phyloP scores from a whole-genome alignment of 768 basidiomycete genomes.

The Guyanaporus albipodus region DNA sequence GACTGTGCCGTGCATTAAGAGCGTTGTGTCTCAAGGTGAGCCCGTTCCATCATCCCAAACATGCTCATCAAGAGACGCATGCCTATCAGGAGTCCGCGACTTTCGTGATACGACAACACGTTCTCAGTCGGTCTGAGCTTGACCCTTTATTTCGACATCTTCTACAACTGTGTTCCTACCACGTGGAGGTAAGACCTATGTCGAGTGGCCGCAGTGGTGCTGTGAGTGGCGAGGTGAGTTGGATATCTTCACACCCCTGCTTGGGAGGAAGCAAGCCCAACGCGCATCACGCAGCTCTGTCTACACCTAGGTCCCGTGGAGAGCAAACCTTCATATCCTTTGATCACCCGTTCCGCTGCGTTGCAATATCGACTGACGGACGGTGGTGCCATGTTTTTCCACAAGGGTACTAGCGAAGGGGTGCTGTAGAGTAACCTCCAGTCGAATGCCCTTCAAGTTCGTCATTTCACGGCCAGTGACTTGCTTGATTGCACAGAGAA shows the following conservation, averaged over 20 bases:
- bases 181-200: constrained; percentile 68
- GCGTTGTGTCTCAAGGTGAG: constrained; percentile 53
- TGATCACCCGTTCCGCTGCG: constrained; percentile 50
- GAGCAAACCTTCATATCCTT: constrained; percentile 30
- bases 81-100: constrained; percentile 45
- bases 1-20: constrained; percentile 58
- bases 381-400: constrained; percentile 61
- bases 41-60: not conserved
- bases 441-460: not conserved
- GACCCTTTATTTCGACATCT: constrained; percentile 59
- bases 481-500: not conserved
- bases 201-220: constrained; percentile 73
- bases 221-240: constrained; percentile 69
- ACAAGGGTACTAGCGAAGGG: constrained; percentile 63
- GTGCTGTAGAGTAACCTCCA: constrained; percentile 43
- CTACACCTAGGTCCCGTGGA: constrained; percentile 54
- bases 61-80: not conserved
- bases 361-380: constrained; percentile 74
- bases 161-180: constrained; percentile 61
- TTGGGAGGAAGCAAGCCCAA: not conserved
- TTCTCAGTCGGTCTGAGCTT: constrained; percentile 48
- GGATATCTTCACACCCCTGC: not conserved
- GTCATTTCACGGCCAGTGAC: not conserved
- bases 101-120: constrained; percentile 63
- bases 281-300: constrained; percentile 44